These are phyloP conservation scores for Sporothrix brasiliensis DNA, from an alignment of 2,329 filamentous ascomycete species.

Conservation along the genomic window DNA sequence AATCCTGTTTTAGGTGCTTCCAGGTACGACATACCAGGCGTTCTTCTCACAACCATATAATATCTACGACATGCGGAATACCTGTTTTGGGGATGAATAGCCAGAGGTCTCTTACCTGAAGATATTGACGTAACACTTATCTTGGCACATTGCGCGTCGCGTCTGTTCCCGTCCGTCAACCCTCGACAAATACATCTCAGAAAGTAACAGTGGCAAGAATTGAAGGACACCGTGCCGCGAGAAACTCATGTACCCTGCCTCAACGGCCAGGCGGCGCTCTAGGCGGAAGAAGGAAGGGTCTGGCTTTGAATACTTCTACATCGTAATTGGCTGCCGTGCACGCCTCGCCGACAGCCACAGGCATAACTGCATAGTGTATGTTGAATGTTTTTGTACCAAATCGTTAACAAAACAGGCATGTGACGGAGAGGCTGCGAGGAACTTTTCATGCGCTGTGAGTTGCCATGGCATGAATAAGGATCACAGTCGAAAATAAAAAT, in stretches of 20 bases:
- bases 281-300: not conserved
- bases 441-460: not conserved
- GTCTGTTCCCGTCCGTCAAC: not conserved
- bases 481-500: too few relatives aligned
- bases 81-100: too few relatives aligned
- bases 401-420: slow-evolving; percentile 11
- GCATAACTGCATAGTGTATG: not conserved
- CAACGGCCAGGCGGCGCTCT: too few relatives aligned
- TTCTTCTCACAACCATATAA: not conserved
- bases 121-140: too few relatives aligned
- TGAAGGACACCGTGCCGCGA: not conserved
- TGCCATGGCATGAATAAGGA: not conserved
- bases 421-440: not conserved
- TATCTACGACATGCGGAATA: too few relatives aligned
- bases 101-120: too few relatives aligned
- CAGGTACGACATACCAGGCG: not conserved
- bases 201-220: not conserved
- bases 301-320: not conserved
- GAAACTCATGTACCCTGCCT: not conserved
- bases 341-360: not conserved
- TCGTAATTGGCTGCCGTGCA: not conserved
- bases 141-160: not conserved
- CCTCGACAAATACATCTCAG: not conserved
- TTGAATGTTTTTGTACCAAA: not conserved
- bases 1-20: slow-evolving; percentile 8